A percentile compares a stretch with the other conserved stretches of the same genome.
Evolutionary conservation across 352 stramenopile species (phyloP).

Genomic region (Globisporangium uncinulatum): DNA sequence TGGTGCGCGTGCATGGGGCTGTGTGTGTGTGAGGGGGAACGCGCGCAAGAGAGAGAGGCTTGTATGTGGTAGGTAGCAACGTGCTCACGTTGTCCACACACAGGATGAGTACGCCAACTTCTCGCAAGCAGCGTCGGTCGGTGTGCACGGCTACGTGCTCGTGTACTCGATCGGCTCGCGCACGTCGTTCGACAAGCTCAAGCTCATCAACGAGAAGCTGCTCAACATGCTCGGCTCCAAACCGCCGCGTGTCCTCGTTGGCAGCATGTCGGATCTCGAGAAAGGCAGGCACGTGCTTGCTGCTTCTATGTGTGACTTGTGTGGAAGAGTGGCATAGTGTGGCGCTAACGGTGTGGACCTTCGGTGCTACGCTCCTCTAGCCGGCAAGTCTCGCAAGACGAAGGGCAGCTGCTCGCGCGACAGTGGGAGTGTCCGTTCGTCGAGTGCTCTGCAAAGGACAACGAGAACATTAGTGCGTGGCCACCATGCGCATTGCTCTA

Average conservation of each 20-base stretch:
- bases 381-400: conserved; percentile 76
- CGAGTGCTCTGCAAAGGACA: conserved; percentile 92
- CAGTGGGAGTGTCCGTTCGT: conserved; percentile 92
- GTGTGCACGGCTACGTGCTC: conserved; percentile 94
- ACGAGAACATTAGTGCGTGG: conserved; percentile 86
- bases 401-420: conserved; percentile 86
- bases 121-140: conserved; percentile 93
- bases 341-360: neutral
- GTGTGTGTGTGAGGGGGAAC: neutral
- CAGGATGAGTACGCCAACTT: conserved; percentile 96
- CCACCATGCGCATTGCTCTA: neutral
- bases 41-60: neutral
- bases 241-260: conserved; percentile 91
- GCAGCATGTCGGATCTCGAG: conserved; percentile 94
- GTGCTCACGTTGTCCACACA: neutral
- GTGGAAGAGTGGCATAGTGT: neutral
- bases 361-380: conserved; percentile 1
- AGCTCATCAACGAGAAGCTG: conserved; percentile 93
- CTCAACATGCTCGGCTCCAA: conserved; percentile 92
- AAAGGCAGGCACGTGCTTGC: conserved; percentile 74
- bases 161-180: conserved; percentile 93
- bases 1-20: conserved; percentile 39
- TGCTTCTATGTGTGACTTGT: neutral
- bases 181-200: conserved; percentile 93
- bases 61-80: no score